Evolutionary conservation across 2,329 filamentous ascomycete genomes (phyloP), one percentile per base, ranked within the genome.

Genomic region (Thelonectria olida): DNA sequence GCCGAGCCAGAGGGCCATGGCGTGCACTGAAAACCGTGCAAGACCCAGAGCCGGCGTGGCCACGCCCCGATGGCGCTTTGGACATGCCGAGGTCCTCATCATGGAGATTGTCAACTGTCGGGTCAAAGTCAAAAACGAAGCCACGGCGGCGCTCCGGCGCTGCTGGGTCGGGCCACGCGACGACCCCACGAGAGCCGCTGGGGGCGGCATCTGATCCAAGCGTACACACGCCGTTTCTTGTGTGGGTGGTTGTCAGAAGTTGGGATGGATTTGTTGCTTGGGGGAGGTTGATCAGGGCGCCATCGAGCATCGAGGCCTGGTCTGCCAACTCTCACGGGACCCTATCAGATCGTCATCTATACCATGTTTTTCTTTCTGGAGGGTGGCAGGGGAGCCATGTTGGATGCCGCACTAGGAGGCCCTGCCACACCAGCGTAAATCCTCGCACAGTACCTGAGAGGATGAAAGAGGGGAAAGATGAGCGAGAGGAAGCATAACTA

Each of bases 81-180:
- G 22, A 34, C 36, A 38, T 44, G 58, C 34, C 54, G 49, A 54
- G 54, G 48, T 19, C 54, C 34, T 41, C 31, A 44, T 25, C 25
- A 39, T 31, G 48, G 63, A 52, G 53, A 53, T 52, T 62, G 48
- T 62, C 49, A 50, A 50, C 36, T 63, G 59, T 64, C 56, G 54
- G 59, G 45, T 50, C 62, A 59, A 64, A 68, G 62, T 64, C 51
- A 68, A 67, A 57, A 60, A 63, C 63, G 56, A 63, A 62, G 55
- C 62, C 67, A 66, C 47, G 59, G 51, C 54, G 60, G 62, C 54
- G 61, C 53, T 62, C 59, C 39, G 51, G 51, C 42, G 58, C 55
- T 64, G 56, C 62, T 68, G 57, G 66, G 66, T 67, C 63, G 54
- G 57, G 65, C 69, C 69, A 72, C 67, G 69, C 69, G 69, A 72